Percentiles rank a stretch among this genome's conserved stretches.
Evolutionary conservation across 2,329 filamentous ascomycete species (phyloP).

Genomic region (Cladophialophora immunda): DNA sequence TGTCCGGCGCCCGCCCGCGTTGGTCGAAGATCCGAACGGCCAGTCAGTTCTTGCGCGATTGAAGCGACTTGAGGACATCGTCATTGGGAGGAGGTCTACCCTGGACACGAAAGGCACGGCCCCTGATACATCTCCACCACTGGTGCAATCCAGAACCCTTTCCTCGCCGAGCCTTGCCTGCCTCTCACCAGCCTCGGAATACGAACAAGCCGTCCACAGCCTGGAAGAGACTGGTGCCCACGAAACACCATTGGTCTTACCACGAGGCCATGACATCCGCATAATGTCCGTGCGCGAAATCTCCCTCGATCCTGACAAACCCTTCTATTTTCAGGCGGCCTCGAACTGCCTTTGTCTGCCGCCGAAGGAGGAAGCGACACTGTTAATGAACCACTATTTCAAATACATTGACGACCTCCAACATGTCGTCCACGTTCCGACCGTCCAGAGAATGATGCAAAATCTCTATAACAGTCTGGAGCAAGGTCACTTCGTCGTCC

Average conservation of each 20-base stretch:
- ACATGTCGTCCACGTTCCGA: conserved; percentile 46
- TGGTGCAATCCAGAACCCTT: background rate
- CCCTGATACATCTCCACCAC: background rate
- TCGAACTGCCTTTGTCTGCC: conserved; percentile 42
- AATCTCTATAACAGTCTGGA: conserved; percentile 44
- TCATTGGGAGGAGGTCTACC: conserved; percentile 24
- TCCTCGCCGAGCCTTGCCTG: conserved; percentile 18
- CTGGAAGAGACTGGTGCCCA: conserved; percentile 25
- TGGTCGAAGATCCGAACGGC: conserved; percentile 20
- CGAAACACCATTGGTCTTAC: conserved; percentile 10
- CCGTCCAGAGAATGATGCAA: conserved; percentile 43
- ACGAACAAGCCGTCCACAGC: conserved; percentile 32
- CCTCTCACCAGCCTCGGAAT: conserved; percentile 31
- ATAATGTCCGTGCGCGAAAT: conserved; percentile 23
- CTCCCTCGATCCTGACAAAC: conserved; percentile 14
- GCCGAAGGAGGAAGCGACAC: conserved; percentile 42
- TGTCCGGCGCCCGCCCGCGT: conserved; percentile 4
- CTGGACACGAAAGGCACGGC: background rate
- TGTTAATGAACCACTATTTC: conserved; percentile 47
- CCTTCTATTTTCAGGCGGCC: background rate
- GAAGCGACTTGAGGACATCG: conserved; percentile 38
- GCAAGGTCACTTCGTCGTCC: conserved; percentile 35
- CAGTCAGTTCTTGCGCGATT: conserved; percentile 35
- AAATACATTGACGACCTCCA: conserved; percentile 48
- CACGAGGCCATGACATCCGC: conserved; percentile 22